These are phyloP conservation scores for Scheffersomyces ergatensis DNA, from an alignment of 805 yeast species.

Conservation along the genomic window DNA sequence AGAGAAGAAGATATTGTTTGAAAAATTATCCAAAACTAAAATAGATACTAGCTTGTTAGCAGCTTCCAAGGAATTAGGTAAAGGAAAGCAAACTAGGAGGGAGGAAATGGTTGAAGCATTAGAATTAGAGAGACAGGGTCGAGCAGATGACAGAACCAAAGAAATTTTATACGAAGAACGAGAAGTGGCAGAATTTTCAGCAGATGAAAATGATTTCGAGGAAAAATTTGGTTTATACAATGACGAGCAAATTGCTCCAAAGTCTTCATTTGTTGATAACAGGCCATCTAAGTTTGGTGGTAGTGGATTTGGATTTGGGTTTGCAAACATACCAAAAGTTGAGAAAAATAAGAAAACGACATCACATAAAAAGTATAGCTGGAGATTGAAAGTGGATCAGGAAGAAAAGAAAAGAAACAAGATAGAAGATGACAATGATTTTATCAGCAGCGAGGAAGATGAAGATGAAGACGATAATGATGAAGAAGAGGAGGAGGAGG, in stretches of 20 bases:
- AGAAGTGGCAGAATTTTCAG: constrained; percentile 57
- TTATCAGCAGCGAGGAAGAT: constrained; percentile 38
- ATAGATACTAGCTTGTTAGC: constrained; percentile 70
- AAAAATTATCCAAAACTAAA: constrained; percentile 64
- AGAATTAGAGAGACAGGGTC: constrained; percentile 67
- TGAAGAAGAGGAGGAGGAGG: constrained; percentile 20
- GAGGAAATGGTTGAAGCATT: constrained; percentile 77
- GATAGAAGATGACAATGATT: constrained; percentile 64
- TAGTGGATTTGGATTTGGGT: constrained; percentile 68
- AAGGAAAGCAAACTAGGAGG: constrained; percentile 63
- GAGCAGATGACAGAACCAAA: constrained; percentile 58
- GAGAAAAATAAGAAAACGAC: constrained; percentile 19
- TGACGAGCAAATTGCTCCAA: constrained; percentile 12
- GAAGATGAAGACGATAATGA: constrained; percentile 16
- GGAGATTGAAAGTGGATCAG: constrained; percentile 50
- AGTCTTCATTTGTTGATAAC: constrained; percentile 61
- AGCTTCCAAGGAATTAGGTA: constrained; percentile 77
- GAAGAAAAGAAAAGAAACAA: constrained; percentile 36
- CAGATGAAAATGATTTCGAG: constrained; percentile 16
- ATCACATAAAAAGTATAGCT: constrained; percentile 59
- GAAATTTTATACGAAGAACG: constrained; percentile 70
- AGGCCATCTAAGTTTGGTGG: constrained; percentile 64
- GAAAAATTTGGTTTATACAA: constrained; percentile 18
- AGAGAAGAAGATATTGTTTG: constrained; percentile 75
- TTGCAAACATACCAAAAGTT: constrained; percentile 52